Evolutionary conservation across 2,329 filamentous ascomycete genomes (phyloP), one percentile per base, ranked within the genome.

Genomic region (Mycogone perniciosa): DNA sequence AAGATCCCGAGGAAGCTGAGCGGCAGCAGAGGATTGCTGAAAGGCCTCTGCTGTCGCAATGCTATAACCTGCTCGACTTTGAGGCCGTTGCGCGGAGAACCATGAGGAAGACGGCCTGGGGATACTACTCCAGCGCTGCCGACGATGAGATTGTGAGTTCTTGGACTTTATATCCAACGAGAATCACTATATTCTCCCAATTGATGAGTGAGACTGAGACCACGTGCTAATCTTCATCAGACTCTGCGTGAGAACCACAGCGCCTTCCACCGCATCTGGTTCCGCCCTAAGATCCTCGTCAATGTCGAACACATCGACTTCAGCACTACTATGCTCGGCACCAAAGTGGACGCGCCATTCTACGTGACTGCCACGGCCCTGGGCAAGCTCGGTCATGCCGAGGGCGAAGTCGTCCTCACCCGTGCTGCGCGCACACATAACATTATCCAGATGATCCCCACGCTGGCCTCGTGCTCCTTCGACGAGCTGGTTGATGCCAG

Each of bases 401-500:
- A 97, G 68, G 93, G 93, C 60, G 93, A 99, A 69, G 90, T 96
- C 5, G 76, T 96, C 7, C 79, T 99, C 52, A 97, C 93, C 0
- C 80, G 84, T 51, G 90, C 89, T 11, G 86, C 93, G 2, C 78
- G 80, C 65, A 88, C 86, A 64, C 92, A 97, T 76, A 82, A 91
- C 64, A 86, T 97, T 46, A 81, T 97, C 55, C 93, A 99, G 71
- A 99, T 99, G 93, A 97, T 99, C 55, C 93, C 93, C 2, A 99
- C 93, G 3, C 78, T 99, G 6, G 93, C 93, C 2, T 96, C 90
- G 2, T 97, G 93, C 74, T 93, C 90, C 1, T 96, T 99, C 62
- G 93, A 99, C 72, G 92, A 99, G 71, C 96, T 99, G 53, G 76
- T 95, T 57, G 93, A 97, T 67, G 93, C 91, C 13, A 81, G 78